Percentiles rank a stretch among this genome's conserved stretches.
phyloP scores from a whole-genome alignment of 2,329 filamentous ascomycete genomes.

The Leptoxyphium fumago region DNA sequence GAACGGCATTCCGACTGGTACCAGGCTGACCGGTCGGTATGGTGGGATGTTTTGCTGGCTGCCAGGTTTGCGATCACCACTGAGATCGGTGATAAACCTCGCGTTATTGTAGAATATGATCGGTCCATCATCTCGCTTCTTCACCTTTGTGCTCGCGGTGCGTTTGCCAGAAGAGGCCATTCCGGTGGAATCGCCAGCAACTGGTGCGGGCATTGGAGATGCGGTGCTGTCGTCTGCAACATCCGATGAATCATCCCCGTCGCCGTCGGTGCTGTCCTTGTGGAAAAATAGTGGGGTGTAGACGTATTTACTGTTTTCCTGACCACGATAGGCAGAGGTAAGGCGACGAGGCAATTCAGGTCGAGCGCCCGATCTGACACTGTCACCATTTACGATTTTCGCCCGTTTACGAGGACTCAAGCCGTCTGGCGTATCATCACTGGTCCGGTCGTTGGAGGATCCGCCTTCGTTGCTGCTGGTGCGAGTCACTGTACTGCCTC shows the following conservation, averaged over 20 bases:
- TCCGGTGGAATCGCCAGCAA: constrained; percentile 24
- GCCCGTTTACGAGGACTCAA: constrained; percentile 16
- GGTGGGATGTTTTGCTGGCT: constrained; percentile 6
- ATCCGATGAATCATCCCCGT: constrained; percentile 21
- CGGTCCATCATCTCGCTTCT: constrained; percentile 50
- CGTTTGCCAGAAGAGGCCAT: constrained; percentile 33
- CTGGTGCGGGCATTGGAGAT: constrained; percentile 15
- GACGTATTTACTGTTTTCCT: constrained; percentile 19
- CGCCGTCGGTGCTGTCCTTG: constrained; percentile 26
- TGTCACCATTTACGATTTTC: constrained; percentile 12
- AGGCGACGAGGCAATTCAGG: constrained; percentile 1
- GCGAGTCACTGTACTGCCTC: constrained; percentile 48
- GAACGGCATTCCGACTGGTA: constrained; percentile 8
- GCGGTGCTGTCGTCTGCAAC: constrained; percentile 19
- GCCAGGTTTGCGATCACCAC: constrained; percentile 39
- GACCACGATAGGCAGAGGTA: constrained; percentile 2
- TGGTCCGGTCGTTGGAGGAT: constrained; percentile 9
- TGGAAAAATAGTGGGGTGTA: constrained; percentile 36
- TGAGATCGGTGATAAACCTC: constrained; percentile 67
- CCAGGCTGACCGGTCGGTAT: constrained; percentile 7
- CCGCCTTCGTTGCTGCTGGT: constrained; percentile 44
- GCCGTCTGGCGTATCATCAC: constrained; percentile 7
- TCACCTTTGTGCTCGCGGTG: constrained; percentile 28
- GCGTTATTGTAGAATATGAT: constrained; percentile 76
- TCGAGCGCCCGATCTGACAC: not conserved